Evolutionary conservation across 2,329 filamentous ascomycete species (phyloP), one percentile per base, ranked within the genome.

Genomic region (Xylariaceae sp.): DNA sequence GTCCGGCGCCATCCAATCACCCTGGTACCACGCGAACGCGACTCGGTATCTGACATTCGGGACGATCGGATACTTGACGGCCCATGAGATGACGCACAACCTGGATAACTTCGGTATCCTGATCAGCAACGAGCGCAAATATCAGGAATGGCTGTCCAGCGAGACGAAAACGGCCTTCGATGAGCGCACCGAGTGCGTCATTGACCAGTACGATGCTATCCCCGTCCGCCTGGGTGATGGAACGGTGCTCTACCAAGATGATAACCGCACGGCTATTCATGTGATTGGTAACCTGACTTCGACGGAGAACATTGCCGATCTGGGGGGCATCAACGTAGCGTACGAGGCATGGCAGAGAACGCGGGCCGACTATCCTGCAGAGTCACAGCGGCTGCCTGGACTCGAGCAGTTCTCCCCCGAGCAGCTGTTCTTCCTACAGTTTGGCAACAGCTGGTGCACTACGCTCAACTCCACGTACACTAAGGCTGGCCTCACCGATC

Each of bases 261-360:
- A 39, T 22, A 40, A 48, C 12, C n/a, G 19, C n/a, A 52, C 42
- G 33, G 22, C 22, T 27, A 5, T 41, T 36, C 39, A 45, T 18
- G 77, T 87, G 48, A 82, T 86, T 51, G 85, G 85, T 10, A 71
- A 70, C 19, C 70, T 82, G 12, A 88, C 85, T 0, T 68, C 87
- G 2, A 81, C 80, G 17, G 86, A 89, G 68, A 88, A 88, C 61
- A 84, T 89, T 60, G 84, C 85, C 1, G 86, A 89, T 63, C 81
- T 85, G 1, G 85, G 84, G 14, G 86, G 85, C 12, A 62, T 89
- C 0, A 74, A 76, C 7, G 80, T 83, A 0, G 74, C 83, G 0
- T 88, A 80, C 61, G 71, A 76, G 19, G 83, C 84, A 0, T 89
- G 85, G 85, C 78, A 82, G 62, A 78, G 76, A 54, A 75, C 76